A percentile compares a stretch with the other conserved stretches of the same genome.
Conservation (phyloP, 2,329 filamentous ascomycete species). For the Aspergillus clavatus region DNA sequence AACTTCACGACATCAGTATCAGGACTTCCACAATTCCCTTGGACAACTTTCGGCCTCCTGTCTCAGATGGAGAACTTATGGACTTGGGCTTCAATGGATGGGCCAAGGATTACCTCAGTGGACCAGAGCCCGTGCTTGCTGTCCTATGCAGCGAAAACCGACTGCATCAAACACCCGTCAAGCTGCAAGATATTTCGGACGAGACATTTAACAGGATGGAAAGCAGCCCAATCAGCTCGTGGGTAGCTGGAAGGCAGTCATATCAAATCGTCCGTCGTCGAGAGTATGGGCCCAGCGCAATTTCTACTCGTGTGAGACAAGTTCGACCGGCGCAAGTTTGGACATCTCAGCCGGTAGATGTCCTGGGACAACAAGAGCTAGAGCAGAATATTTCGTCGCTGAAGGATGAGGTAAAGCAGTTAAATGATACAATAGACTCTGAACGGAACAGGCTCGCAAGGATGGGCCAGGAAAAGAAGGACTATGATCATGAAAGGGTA, state of each 20-base stretch:
- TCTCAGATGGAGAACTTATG: slow-evolving; percentile 53
- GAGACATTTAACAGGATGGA: slow-evolving; percentile 64
- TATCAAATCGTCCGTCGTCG: slow-evolving; percentile 65
- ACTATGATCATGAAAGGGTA: slow-evolving; percentile 42
- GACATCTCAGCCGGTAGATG: slow-evolving; percentile 71
- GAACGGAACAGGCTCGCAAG: slow-evolving; percentile 26
- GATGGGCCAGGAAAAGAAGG: slow-evolving; percentile 18
- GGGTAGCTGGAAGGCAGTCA: slow-evolving; percentile 61
- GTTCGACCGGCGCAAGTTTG: slow-evolving; percentile 63
- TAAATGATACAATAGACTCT: slow-evolving; percentile 23
- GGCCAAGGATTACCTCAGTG: slow-evolving; percentile 71
- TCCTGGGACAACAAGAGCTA: slow-evolving; percentile 53
- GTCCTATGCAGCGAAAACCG: slow-evolving; percentile 76
- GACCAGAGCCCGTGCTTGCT: slow-evolving; percentile 75
- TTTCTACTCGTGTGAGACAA: slow-evolving; percentile 61
- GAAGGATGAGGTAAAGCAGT: slow-evolving; percentile 38
- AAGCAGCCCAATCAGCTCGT: slow-evolving; percentile 56
- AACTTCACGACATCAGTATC: slow-evolving; percentile 66
- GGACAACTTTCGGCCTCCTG: slow-evolving; percentile 50
- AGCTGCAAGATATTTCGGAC: slow-evolving; percentile 58
- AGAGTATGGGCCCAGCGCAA: slow-evolving; percentile 74
- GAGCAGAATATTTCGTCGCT: slow-evolving; percentile 46
- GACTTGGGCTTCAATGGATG: slow-evolving; percentile 70
- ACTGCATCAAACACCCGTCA: slow-evolving; percentile 65
- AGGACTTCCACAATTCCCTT: slow-evolving; percentile 57